Evolutionary conservation across 2,329 filamentous ascomycete genomes (phyloP), one percentile per base, ranked within the genome.

Genomic region (Curvularia sp.): DNA sequence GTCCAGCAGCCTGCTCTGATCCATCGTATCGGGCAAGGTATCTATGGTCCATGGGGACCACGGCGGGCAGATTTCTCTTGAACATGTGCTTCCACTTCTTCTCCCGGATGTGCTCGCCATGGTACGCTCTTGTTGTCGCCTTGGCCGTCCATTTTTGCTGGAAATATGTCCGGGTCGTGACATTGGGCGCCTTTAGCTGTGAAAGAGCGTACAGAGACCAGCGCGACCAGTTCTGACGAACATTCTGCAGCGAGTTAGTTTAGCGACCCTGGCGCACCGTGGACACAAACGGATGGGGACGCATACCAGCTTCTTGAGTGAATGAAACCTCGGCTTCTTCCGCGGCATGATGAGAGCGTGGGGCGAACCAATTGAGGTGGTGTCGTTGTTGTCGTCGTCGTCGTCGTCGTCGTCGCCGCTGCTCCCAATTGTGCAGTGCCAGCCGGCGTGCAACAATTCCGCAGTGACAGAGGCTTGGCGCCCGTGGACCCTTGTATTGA

Each of bases 61-160:
- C 93, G 58, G 91, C 89, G 59, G 89, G 86, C 60, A 97, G 83
- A 68, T 89, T 89, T 66, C 90, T 86, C 68, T 86, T 89, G 81
- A 99, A 99, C 86, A 97, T 93, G 75, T 91, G 90, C 79, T 91
- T 86, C 95, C 95, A 99, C 81, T 95, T 90, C 76, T 90, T 88
- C 82, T 99, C 95, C 65, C 89, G 88, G 67, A 99, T 89, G 74
- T 97, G 92, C 76, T 97, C 94, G 78, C 94, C 95, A 80, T 99
- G 95, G 79, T 98, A 99, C 63, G 85, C 88, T 67, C 95, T 89
- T 41, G 92, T 87, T 64, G 88, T 78, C 21, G 93, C 87, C 80
- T 99, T 99, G 71, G 94, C 91, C 1, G 80, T 79, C 94, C 94
- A 99, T 89, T 99, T 99, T 80, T 98, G 94, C 83, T 98, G 94